phyloP scores from a whole-genome alignment of 805 yeast genomes.

The Myxozyma monticola region DNA sequence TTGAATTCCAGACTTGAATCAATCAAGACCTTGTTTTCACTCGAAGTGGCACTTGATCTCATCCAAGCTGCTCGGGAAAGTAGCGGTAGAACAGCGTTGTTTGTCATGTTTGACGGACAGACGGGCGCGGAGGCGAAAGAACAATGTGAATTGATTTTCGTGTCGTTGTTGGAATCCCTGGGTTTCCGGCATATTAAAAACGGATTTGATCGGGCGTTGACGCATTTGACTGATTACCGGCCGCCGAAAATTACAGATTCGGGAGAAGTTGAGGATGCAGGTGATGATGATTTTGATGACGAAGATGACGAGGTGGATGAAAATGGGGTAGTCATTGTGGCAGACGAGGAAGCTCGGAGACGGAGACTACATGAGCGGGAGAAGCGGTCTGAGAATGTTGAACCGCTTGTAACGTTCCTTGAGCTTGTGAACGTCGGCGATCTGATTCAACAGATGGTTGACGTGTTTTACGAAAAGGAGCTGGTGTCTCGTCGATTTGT shows the following conservation, averaged over 20 bases:
- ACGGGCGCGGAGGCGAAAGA: constrained; percentile 43
- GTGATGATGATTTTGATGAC: not conserved
- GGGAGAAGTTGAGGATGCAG: constrained; percentile 20
- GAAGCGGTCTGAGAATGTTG: constrained; percentile 38
- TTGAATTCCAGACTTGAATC: constrained; percentile 72
- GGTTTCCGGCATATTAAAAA: constrained; percentile 74
- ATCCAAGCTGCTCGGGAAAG: constrained; percentile 67
- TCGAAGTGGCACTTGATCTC: constrained; percentile 73
- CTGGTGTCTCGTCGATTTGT: constrained; percentile 57
- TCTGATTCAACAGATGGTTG: constrained; percentile 86
- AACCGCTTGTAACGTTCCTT: constrained; percentile 81
- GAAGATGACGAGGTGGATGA: not conserved
- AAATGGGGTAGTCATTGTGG: not conserved
- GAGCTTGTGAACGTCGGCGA: constrained; percentile 93
- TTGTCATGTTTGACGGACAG: constrained; percentile 42
- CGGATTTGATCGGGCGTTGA: constrained; percentile 82
- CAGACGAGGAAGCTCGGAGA: not conserved
- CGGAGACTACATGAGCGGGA: not conserved
- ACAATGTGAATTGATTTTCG: constrained; percentile 65
- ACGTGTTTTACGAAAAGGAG: constrained; percentile 87
- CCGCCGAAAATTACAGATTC: constrained; percentile 45
- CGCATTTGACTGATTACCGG: constrained; percentile 66
- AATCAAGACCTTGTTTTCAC: constrained; percentile 72
- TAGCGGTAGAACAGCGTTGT: constrained; percentile 57
- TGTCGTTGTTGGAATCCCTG: constrained; percentile 59